Base-by-base conservation (phyloP, 805 yeast species). In the Myxozyma neotropica region DNA sequence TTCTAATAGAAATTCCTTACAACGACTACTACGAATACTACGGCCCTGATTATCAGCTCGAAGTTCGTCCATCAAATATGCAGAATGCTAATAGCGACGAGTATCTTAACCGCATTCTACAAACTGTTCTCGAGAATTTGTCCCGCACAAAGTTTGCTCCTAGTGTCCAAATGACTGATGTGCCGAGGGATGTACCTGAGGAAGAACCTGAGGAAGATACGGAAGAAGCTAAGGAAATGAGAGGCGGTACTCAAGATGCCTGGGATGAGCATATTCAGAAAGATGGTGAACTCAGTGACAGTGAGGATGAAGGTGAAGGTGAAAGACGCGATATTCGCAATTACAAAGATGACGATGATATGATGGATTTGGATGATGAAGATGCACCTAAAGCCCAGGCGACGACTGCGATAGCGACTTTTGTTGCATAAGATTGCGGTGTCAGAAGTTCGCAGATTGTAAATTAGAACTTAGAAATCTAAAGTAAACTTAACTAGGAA, bases 11-110 rank as follows among this genome's bases (percentile, higher is more conserved):
- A 68, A 76, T 85, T 65, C 97, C 97, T 3, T 92, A 90, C 78
- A 92, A 93, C 73, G 98, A 93, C 73, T 93, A 93, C 77, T 93
- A 89, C 76, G 98, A 93, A 75, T 93, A 93, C 77, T 93, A 88
- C 74, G 98, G 97, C 0, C 99, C 99, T 2, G 97, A 93, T 76
- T 93, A 93, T 74, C 87, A 90, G 73, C 81, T 93, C 61, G 97
- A 93, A 71, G 99, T 93, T 51, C 81, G 97, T 65, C 96, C 97
- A 12, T 87, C 95, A 12, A 93, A 93, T 75, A 93, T 93, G 98
- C 89, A 88, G 77, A 93, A 93, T 75, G 96, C 96, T 53, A 93
- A 93, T 75, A 83, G 93, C 24, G 93, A 95, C 24, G 97, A 92
- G 73, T 93, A 91, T 72, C 79, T 93, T 68, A 89, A 90, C 74